These are phyloP conservation scores for Isabelozyma rhagii DNA, from an alignment of 805 yeast species.

Conservation along the genomic window DNA sequence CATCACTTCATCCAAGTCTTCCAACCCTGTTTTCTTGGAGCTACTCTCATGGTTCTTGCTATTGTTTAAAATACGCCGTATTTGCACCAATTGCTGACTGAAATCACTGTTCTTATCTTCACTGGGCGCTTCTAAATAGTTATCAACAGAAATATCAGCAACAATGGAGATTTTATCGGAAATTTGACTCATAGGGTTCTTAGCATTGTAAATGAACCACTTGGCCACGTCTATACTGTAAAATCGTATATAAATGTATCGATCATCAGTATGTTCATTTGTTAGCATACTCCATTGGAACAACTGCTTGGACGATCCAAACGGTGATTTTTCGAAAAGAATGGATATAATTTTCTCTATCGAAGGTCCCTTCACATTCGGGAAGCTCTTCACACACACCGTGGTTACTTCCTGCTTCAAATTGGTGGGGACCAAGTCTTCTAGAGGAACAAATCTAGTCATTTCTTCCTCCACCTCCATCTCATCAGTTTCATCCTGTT, in stretches of 20 bases:
- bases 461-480: slow-evolving; percentile 13
- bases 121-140: slow-evolving; percentile 1
- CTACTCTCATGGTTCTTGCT: slow-evolving; percentile 16
- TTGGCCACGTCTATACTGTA: slow-evolving; percentile 8
- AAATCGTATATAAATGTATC: slow-evolving; percentile 32
- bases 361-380: slow-evolving; percentile 20
- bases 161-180: slow-evolving; percentile 2
- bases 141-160: slow-evolving; percentile 4
- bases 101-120: background rate
- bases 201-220: slow-evolving; percentile 8
- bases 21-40: slow-evolving; percentile 23
- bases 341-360: slow-evolving; percentile 31
- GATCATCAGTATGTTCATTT: slow-evolving; percentile 28
- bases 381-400: slow-evolving; percentile 31
- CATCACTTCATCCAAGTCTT: slow-evolving; percentile 33
- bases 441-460: slow-evolving; percentile 20
- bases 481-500: slow-evolving; percentile 4
- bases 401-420: slow-evolving; percentile 34
- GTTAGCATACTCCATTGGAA: slow-evolving; percentile 35
- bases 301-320: slow-evolving; percentile 1
- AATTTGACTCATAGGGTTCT: background rate
- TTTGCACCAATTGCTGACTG: slow-evolving; percentile 2
- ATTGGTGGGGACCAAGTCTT: slow-evolving; percentile 26
- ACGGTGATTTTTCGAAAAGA: slow-evolving; percentile 8
- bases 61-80: slow-evolving; percentile 11